Evolutionary conservation across 192 early-diverging fungal genomes (phyloP).

Genomic region (Backusella tuberculispora): DNA sequence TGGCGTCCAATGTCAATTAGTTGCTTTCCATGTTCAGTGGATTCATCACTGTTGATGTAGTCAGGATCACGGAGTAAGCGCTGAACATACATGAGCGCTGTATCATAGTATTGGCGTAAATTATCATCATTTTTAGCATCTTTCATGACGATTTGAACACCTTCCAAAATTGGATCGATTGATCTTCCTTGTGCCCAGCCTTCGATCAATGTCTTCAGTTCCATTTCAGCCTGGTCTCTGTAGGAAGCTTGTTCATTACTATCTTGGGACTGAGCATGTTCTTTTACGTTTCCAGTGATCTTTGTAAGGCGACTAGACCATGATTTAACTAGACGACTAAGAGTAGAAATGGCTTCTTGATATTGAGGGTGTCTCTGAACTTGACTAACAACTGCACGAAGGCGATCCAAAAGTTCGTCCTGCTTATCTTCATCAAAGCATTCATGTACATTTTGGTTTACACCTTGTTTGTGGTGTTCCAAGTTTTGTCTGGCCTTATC

Average conservation of each 20-base stretch:
- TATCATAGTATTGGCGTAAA: constrained; percentile 34
- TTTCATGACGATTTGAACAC: constrained; percentile 30
- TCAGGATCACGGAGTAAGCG: constrained; percentile 40
- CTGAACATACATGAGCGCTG: constrained; percentile 29
- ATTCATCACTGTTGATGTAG: constrained; percentile 29
- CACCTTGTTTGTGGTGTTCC: not conserved
- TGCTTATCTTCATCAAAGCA: constrained; percentile 40
- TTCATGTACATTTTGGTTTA: constrained; percentile 23
- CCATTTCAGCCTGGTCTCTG: constrained; percentile 37
- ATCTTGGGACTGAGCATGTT: not conserved
- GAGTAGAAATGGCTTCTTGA: constrained; percentile 42
- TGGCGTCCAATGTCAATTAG: constrained; percentile 34
- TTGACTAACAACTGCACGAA: constrained; percentile 38
- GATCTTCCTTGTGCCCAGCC: constrained; percentile 47
- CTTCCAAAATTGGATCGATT: constrained; percentile 40
- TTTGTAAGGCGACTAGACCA: constrained; percentile 37
- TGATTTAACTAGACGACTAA: constrained; percentile 32
- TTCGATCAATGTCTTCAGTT: constrained; percentile 45
- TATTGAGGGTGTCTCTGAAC: constrained; percentile 46
- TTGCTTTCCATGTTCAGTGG: constrained; percentile 27
- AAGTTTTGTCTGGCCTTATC: not conserved
- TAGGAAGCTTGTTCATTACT: constrained; percentile 10
- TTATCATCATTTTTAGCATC: constrained; percentile 29
- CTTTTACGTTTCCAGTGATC: not conserved
- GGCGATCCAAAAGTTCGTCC: constrained; percentile 37